These are phyloP conservation scores for Musa schizocarpa DNA, from an alignment of 176 grass and related monocot genomes.

Conservation along the genomic window DNA sequence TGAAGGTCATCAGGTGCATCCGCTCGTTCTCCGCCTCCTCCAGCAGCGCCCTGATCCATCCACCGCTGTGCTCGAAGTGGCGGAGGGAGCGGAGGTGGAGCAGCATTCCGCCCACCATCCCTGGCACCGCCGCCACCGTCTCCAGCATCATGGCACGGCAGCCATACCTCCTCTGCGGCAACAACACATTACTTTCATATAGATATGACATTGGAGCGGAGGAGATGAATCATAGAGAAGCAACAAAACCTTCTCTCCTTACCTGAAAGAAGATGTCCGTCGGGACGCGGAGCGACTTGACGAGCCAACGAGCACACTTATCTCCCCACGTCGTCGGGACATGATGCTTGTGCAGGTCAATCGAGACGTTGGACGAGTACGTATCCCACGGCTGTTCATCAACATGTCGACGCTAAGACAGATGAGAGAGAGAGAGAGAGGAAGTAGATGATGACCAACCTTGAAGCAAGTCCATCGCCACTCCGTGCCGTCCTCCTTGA, in stretches of 20 bases:
- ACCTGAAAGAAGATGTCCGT: conserved; percentile 72
- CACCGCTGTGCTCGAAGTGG: conserved; percentile 65
- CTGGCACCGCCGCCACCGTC: conserved; percentile 74
- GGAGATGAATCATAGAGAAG: neutral
- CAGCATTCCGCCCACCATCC: conserved; percentile 71
- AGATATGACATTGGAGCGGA: no score
- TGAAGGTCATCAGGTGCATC: conserved; percentile 85
- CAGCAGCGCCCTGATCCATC: conserved; percentile 57
- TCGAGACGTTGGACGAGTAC: conserved; percentile 40
- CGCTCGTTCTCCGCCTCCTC: conserved; percentile 81
- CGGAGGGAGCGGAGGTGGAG: conserved; percentile 71
- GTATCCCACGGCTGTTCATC: conserved; percentile 50
- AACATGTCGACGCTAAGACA: neutral
- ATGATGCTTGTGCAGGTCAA: conserved; percentile 50
- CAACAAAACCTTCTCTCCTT: neutral
- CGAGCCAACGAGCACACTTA: conserved; percentile 46
- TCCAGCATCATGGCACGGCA: conserved; percentile 81
- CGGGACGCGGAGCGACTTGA: conserved; percentile 41
- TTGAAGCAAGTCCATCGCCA: conserved; percentile 89
- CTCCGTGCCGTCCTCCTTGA: conserved; percentile 55
- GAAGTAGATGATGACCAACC: conserved; percentile 21
- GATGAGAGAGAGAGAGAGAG: neutral
- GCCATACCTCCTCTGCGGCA: conserved; percentile 55
- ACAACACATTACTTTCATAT: neutral
- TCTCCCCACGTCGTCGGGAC: conserved; percentile 42